These are phyloP conservation scores for Hyphodiscus hymeniophilus DNA, from an alignment of 495 filamentous ascomycete species.

Conservation along the genomic window DNA sequence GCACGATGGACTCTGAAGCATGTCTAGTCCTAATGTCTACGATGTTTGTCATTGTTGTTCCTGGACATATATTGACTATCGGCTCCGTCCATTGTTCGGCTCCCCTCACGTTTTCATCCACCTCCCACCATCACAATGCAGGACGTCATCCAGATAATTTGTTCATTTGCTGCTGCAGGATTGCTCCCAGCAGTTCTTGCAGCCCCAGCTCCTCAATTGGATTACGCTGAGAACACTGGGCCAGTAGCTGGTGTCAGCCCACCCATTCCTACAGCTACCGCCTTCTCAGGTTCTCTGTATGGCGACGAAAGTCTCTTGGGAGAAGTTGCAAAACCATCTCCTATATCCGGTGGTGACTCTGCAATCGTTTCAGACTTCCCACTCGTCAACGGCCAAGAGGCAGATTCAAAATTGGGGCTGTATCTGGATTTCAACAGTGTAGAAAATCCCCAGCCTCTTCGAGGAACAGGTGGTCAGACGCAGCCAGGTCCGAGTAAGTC, in stretches of 20 bases:
- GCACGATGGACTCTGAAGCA: no score
- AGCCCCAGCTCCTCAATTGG: conserved; percentile 4
- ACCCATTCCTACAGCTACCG: conserved; percentile 27
- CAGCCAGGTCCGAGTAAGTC: conserved; percentile 46
- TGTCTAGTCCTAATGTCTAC: no score
- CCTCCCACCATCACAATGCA: not conserved
- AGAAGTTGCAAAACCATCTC: conserved; percentile 27
- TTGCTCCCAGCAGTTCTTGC: not conserved
- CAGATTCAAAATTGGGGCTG: not conserved
- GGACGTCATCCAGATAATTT: not conserved
- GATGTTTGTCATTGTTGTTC: no score
- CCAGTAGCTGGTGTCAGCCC: conserved; percentile 28
- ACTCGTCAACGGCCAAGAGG: conserved; percentile 7
- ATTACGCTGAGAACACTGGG: conserved; percentile 28
- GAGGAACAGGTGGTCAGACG: conserved; percentile 48
- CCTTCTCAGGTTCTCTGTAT: conserved; percentile 26
- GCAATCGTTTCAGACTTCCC: conserved; percentile 28
- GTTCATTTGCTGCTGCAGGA: not conserved
- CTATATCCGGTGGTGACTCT: conserved; percentile 25
- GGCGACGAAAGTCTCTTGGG: conserved; percentile 30
- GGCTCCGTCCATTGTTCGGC: no score
- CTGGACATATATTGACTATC: no score
- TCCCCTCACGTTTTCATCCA: no score
- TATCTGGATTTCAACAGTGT: conserved; percentile 56
- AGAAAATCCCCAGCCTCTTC: conserved; percentile 59